A percentile compares a stretch with the other conserved stretches of the same genome.
These are phyloP conservation scores for Eucalyptus sp. DNA, from an alignment of 345 rosid genomes.

Conservation along the genomic window DNA sequence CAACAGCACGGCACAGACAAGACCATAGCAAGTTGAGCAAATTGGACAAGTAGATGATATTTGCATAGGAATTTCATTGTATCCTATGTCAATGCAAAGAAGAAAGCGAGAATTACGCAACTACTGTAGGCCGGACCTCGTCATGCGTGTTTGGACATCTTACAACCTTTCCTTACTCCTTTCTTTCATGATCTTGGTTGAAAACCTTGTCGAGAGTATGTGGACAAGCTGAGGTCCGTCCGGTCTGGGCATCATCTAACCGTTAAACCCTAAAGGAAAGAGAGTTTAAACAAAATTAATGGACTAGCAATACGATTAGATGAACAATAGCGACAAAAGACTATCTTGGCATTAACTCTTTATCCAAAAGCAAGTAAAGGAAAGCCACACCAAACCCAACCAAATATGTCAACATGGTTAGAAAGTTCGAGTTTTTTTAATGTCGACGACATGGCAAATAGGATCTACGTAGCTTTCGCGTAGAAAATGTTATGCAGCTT, in stretches of 20 bases:
- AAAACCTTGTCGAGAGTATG: not conserved
- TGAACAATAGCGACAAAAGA: not conserved
- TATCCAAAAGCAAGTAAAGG: not conserved
- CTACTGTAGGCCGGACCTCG: not conserved
- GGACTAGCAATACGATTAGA: too few species aligned
- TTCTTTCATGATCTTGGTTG: not conserved
- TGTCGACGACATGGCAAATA: not conserved
- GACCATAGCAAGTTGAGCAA: not conserved
- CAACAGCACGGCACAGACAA: not conserved
- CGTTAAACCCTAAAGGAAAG: not conserved
- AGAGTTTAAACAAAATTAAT: too few species aligned
- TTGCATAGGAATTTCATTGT: not conserved
- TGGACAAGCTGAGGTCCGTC: not conserved
- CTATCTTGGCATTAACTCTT: not conserved
- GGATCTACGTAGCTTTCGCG: not conserved
- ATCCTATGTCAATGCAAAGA: not conserved
- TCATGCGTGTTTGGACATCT: too few species aligned
- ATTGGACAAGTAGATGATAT: not conserved
- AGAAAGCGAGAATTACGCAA: not conserved
- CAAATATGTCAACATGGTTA: not conserved
- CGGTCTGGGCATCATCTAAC: not conserved
- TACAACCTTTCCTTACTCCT: not conserved
- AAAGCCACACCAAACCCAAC: not conserved
- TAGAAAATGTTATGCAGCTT: not conserved
- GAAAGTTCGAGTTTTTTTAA: not conserved